phyloP scores from a whole-genome alignment of 140 eudicot species.

The Erigeron philadelphicus region DNA sequence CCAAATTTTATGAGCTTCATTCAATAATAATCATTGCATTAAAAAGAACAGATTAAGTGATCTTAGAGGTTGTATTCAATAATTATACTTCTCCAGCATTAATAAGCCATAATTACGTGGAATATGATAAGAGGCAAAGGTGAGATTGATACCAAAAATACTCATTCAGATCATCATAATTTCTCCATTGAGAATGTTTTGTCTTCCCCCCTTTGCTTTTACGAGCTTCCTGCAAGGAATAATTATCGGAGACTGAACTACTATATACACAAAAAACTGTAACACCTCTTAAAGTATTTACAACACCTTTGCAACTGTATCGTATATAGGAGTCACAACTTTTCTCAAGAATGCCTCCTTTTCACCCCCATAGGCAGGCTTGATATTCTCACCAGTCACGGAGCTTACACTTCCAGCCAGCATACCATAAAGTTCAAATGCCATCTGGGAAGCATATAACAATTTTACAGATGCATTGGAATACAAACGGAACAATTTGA shows the following conservation, averaged over 20 bases:
- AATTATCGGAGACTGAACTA: slow-evolving; percentile 2
- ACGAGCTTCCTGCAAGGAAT: slow-evolving; percentile 59
- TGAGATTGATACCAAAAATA: slow-evolving; percentile 64
- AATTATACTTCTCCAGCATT: not conserved
- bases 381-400: slow-evolving; percentile 67
- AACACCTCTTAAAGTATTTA: not conserved
- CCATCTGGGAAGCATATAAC: slow-evolving; percentile 50
- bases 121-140: not conserved
- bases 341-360: slow-evolving; percentile 77
- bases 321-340: slow-evolving; percentile 80
- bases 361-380: slow-evolving; percentile 93
- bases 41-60: too few relatives aligned
- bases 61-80: not conserved
- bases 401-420: slow-evolving; percentile 79
- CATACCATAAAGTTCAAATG: slow-evolving; percentile 78
- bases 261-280: not conserved
- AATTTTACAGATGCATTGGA: not conserved
- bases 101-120: not conserved
- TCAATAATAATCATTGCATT: too few relatives aligned
- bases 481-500: not conserved
- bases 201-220: slow-evolving; percentile 60
- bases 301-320: slow-evolving; percentile 61
- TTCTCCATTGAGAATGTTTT: slow-evolving; percentile 90
- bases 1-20: too few relatives aligned
- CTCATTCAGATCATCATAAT: slow-evolving; percentile 90